These are phyloP conservation scores for Neofusicoccum sp. DNA, from an alignment of 2,329 filamentous ascomycete species.

Conservation along the genomic window DNA sequence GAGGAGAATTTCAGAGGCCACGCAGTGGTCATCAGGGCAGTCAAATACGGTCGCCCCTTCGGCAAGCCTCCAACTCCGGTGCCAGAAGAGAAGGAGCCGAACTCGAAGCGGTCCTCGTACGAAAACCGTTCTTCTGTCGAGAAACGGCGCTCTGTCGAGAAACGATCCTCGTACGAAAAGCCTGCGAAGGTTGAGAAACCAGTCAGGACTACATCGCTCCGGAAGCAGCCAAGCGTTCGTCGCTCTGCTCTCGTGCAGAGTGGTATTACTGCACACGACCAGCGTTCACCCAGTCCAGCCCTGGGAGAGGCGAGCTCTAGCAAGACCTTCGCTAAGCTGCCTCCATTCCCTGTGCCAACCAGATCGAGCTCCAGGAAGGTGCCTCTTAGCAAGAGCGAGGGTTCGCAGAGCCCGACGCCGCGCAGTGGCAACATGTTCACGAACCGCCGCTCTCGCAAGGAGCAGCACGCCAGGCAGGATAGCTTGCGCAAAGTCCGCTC, in stretches of 20 bases:
- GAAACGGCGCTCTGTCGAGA: not conserved
- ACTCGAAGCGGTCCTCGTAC: slow-evolving; percentile 30
- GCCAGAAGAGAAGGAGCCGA: slow-evolving; percentile 41
- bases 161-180: slow-evolving; percentile 32
- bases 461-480: slow-evolving; percentile 55
- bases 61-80: slow-evolving; percentile 42
- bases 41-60: slow-evolving; percentile 48
- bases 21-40: slow-evolving; percentile 43
- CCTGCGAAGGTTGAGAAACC: slow-evolving; percentile 36
- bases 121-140: slow-evolving; percentile 36
- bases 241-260: slow-evolving; percentile 78
- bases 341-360: slow-evolving; percentile 89
- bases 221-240: slow-evolving; percentile 62
- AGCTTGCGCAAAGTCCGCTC: slow-evolving; percentile 80
- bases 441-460: slow-evolving; percentile 40
- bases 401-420: slow-evolving; percentile 71
- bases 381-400: slow-evolving; percentile 68
- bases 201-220: slow-evolving; percentile 26
- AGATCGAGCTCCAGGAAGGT: slow-evolving; percentile 81
- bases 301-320: slow-evolving; percentile 50
- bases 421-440: slow-evolving; percentile 42
- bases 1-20: slow-evolving; percentile 55
- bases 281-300: slow-evolving; percentile 64
- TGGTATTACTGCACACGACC: slow-evolving; percentile 68
- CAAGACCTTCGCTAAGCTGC: slow-evolving; percentile 42